Evolutionary conservation across 805 yeast genomes (phyloP), one percentile per base, ranked within the genome.

Genomic region (Ogataea thermomethanolica): DNA sequence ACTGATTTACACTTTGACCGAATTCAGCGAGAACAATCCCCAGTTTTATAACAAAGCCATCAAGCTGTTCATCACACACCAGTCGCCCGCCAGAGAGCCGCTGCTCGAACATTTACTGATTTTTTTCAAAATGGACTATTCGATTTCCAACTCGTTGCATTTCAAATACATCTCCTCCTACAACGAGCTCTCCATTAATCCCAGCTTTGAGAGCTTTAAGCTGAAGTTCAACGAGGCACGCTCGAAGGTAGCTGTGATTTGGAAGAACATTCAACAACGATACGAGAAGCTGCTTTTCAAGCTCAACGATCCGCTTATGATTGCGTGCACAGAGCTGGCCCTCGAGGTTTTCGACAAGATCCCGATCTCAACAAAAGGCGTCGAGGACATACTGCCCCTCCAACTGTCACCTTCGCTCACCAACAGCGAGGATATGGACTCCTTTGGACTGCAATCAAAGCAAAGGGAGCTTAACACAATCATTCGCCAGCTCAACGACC

Each of bases 131-230:
- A 81, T 84, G 52, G 90, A 84, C 56, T 81, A 79, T 56, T 80
- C 89, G 2, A 59, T 85, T 5, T 76, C 84, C n/a, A 81, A 82
- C 49, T 82, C 87, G 1, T 57, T 84, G 29, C 91, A 84, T 54
- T 81, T 81, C 62, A 66, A 81, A 41, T 81, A 81, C 57, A 81
- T 84, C 1, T 74, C 84, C 1, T 74, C 83, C 48, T 83, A 79
- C 56, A 82, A 81, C 56, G 88, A 81, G 47, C 67, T 78, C 56
- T 74, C 84, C 20, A 70, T 80, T 43, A 73, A 82, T 59, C 71
- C 87, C 40, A 69, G 74, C 51, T 68, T 79, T 53, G 88, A 81
- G 50, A 72, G 73, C 44, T 83, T 79, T 63, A 71, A 81, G 47
- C 64, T 70, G 29, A 81, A 81, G 55, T 79, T 83, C 48, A 73